Evolutionary conservation across 2,329 filamentous ascomycete species (phyloP).

Genomic region (Fusarium sp.): DNA sequence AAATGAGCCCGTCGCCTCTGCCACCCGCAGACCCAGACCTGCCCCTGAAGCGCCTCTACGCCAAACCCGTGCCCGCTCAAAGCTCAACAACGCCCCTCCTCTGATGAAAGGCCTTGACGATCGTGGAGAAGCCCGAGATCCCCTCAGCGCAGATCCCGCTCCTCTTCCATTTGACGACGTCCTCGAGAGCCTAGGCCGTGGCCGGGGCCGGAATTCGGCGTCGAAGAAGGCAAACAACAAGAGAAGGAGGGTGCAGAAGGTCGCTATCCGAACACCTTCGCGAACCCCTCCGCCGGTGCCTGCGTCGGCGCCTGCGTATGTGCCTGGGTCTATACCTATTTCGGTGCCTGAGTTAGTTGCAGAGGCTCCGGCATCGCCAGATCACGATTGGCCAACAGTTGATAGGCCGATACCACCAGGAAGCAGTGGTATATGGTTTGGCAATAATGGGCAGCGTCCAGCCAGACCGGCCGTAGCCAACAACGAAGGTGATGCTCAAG

Average conservation of each 20-base stretch:
- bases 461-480: not conserved
- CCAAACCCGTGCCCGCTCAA: slow-evolving; percentile 41
- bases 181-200: slow-evolving; percentile 1
- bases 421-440: no score
- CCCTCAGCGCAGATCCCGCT: slow-evolving; percentile 11
- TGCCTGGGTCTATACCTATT: not conserved
- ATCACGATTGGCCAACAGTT: not conserved
- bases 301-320: not conserved
- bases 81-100: slow-evolving; percentile 28
- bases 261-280: slow-evolving; percentile 1
- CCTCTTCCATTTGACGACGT: slow-evolving; percentile 28
- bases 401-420: not conserved
- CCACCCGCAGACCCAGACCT: not conserved
- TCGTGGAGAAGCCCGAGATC: slow-evolving; percentile 1
- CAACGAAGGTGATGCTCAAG: not conserved
- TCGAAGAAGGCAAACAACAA: not conserved
- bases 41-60: slow-evolving; percentile 4
- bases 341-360: not conserved
- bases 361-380: not conserved
- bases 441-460: no score
- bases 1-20: not conserved
- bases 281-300: not conserved
- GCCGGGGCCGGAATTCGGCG: not conserved
- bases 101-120: slow-evolving; percentile 44
- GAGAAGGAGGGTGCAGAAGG: not conserved